Evolutionary conservation across 2,329 filamentous ascomycete species (phyloP).

Genomic region (Nothophaeocryptopus gaeumannii): DNA sequence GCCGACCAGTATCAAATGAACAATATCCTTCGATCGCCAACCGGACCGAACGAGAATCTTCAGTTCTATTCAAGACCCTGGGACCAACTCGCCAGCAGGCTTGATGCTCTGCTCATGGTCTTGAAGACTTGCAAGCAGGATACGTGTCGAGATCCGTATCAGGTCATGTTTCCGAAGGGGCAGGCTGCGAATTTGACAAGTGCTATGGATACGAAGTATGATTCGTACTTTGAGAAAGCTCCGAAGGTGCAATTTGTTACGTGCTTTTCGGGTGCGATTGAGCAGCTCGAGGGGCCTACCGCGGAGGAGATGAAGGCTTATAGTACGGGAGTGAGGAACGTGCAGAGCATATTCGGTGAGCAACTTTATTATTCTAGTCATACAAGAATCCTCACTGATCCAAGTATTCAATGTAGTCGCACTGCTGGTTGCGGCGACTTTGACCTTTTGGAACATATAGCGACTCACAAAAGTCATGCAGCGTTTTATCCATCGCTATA

Average conservation of each 20-base stretch:
- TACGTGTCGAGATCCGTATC: slow-evolving; percentile 23
- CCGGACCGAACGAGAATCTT: background rate
- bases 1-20: slow-evolving; percentile 29
- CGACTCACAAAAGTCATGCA: too few relatives aligned
- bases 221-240: slow-evolving; percentile 32
- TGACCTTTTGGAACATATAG: too few relatives aligned
- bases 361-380: too few relatives aligned
- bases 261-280: slow-evolving; percentile 56
- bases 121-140: slow-evolving; percentile 25
- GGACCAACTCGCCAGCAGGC: slow-evolving; percentile 7
- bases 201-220: slow-evolving; percentile 20
- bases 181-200: slow-evolving; percentile 18
- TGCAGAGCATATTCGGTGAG: too few relatives aligned
- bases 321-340: too few relatives aligned
- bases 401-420: too few relatives aligned
- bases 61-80: background rate
- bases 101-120: slow-evolving; percentile 28
- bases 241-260: slow-evolving; percentile 50
- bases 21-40: slow-evolving; percentile 32
- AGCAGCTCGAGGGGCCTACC: slow-evolving; percentile 52
- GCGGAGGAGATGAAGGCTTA: background rate
- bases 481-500: too few relatives aligned
- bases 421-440: too few relatives aligned
- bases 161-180: slow-evolving; percentile 22
- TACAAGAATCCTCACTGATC: too few relatives aligned